phyloP scores from a whole-genome alignment of 306 rosid species.

The Acacia acuminata region DNA sequence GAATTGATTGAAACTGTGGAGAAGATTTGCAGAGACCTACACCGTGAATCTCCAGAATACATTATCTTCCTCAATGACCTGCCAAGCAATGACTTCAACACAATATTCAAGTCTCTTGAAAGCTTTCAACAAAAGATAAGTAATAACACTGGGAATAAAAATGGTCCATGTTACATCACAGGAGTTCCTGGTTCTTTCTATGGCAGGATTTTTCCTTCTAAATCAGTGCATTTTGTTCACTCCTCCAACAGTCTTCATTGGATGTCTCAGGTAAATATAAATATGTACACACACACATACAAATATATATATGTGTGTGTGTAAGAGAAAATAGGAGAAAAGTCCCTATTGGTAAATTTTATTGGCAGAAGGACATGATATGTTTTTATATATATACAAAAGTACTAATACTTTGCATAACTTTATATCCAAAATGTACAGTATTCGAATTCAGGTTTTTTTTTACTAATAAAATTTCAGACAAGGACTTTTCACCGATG shows the following conservation, averaged over 20 bases:
- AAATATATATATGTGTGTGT: no score
- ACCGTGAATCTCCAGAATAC: constrained; percentile 29
- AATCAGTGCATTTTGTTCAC: neutral
- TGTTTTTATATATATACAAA: no score
- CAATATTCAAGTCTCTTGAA: constrained; percentile 38
- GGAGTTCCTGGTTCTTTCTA: neutral
- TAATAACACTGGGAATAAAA: neutral
- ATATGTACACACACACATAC: no score
- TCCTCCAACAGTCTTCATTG: neutral
- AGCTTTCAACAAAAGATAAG: constrained; percentile 20
- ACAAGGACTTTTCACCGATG: no score
- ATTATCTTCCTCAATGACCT: constrained; percentile 41
- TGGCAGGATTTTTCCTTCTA: neutral
- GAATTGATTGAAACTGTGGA: constrained; percentile 34
- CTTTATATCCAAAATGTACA: no score
- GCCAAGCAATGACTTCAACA: constrained; percentile 45
- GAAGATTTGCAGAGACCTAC: constrained; percentile 12
- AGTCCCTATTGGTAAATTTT: no score
- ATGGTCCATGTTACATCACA: neutral
- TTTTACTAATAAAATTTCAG: no score
- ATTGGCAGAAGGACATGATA: no score
- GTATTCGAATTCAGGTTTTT: no score
- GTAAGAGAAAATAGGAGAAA: no score
- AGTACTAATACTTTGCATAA: no score
- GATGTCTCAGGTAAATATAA: neutral